These are phyloP conservation scores for Phytophthora pisi DNA, from an alignment of 352 stramenopile species.

Conservation along the genomic window DNA sequence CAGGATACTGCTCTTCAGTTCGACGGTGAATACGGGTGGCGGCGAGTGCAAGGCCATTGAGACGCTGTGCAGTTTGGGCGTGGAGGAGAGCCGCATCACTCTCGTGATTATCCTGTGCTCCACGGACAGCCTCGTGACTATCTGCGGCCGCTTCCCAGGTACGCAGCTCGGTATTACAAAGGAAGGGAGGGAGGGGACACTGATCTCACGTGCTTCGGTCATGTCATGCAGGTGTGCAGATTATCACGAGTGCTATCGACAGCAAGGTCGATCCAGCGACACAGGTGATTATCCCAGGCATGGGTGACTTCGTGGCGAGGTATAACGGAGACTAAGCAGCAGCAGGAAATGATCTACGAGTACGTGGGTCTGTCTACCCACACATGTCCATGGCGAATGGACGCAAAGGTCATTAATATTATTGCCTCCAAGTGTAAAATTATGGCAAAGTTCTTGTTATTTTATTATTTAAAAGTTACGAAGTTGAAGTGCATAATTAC, in stretches of 20 bases:
- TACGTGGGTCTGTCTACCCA: not conserved
- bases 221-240: conserved; percentile 24
- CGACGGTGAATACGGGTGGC: conserved; percentile 32
- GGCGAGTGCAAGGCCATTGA: conserved; percentile 42
- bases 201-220: not conserved
- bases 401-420: conserved; percentile 12
- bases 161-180: not conserved
- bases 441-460: too few species aligned
- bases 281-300: conserved; percentile 32
- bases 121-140: conserved; percentile 29
- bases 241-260: conserved; percentile 44
- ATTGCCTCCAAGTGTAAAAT: not conserved
- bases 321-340: conserved; percentile 37
- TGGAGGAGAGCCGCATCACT: conserved; percentile 39
- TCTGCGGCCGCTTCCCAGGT: conserved; percentile 49
- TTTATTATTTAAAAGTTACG: too few species aligned
- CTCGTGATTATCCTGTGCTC: conserved; percentile 42
- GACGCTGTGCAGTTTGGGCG: conserved; percentile 24
- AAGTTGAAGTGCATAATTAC: too few species aligned
- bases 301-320: conserved; percentile 48
- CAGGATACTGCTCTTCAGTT: conserved; percentile 43
- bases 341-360: conserved; percentile 1
- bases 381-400: conserved; percentile 5
- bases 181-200: not conserved
- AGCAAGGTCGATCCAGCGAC: conserved; percentile 26